Conservation (phyloP, 805 yeast species). For the Dipodascus geniculatus region DNA sequence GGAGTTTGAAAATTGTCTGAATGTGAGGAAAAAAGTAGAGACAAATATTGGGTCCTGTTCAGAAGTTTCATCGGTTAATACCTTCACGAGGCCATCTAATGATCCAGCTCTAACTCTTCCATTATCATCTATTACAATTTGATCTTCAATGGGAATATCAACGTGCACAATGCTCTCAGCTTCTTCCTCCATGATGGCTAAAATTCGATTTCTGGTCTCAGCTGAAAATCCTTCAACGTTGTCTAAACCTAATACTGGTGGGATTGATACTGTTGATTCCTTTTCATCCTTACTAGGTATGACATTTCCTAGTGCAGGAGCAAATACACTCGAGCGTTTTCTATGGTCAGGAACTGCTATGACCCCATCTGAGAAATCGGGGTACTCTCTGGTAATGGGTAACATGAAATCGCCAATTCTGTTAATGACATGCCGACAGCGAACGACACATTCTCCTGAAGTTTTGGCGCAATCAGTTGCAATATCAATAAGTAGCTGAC, state of each 20-base stretch:
- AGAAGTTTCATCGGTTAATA: conserved; percentile 18
- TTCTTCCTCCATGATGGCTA: background rate
- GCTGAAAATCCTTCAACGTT: background rate
- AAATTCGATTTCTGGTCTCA: background rate
- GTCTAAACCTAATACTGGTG: background rate
- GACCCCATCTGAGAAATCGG: conserved; percentile 18
- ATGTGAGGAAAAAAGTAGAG: conserved; percentile 67
- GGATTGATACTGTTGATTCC: background rate
- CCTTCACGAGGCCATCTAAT: conserved; percentile 19
- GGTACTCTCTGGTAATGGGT: conserved; percentile 19
- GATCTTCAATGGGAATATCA: conserved; percentile 4
- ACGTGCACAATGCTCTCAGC: background rate
- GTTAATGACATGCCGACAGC: conserved; percentile 18
- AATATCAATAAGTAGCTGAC: conserved; percentile 14
- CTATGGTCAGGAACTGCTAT: conserved; percentile 10
- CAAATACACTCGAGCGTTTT: background rate
- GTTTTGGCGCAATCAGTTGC: conserved; percentile 25
- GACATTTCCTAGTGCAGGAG: background rate
- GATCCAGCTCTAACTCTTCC: conserved; percentile 25
- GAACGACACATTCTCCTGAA: conserved; percentile 25
- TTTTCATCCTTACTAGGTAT: background rate
- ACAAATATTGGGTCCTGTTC: conserved; percentile 48
- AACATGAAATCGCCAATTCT: conserved; percentile 22
- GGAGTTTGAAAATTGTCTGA: conserved; percentile 58
- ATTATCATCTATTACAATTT: conserved; percentile 11